Evolutionary conservation across 2,329 filamentous ascomycete species (phyloP), one percentile per base, ranked within the genome.

Genomic region (Fusarium vanettenii): DNA sequence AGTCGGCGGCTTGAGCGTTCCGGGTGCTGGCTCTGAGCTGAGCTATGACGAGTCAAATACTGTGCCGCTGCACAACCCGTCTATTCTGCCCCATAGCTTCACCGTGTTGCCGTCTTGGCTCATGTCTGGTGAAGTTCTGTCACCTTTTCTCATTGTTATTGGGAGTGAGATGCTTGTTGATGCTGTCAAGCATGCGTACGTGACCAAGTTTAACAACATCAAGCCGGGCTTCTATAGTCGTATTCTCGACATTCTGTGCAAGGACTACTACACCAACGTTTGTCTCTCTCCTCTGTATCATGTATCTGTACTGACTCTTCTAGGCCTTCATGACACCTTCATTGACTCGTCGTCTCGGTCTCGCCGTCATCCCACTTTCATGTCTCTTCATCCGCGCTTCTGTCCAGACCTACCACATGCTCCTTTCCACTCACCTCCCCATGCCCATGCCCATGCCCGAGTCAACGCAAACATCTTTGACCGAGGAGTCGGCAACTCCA

Each of bases 161-260:
- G 96, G 95, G 2, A 98, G 95, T 72, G 97, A 99, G 84, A 98
- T 98, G 92, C 85, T 98, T 10, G 97, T 99, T 2, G 97, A 99
- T 83, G 95, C 94, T 90, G 90, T 98, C 82, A 99, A 99, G 83
- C 97, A 99, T 81, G 95, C 95, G 25, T 99, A 98, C 81, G 97
- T 99, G 81, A 95, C 92, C 81, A 99, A 99, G 81, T 99, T 99
- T 86, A 99, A 99, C 87, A 98, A 97, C 78, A 95, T 95, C 76
- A 96, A 97, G 74, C 97, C 97, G 4, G 91, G 90, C 8, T 93
- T 99, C 66, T 99, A 99, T 82, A 90, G 91, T 62, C 91, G 95
- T 27, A 98, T 97, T 80, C 89, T 98, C 18, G 97, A 99, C 80
- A 94, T 99, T 6, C 86, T 99, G 9, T 95, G 95, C 75, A 98